Conservation (phyloP, 352 stramenopile species). For the Peronosclerospora sorghi region DNA sequence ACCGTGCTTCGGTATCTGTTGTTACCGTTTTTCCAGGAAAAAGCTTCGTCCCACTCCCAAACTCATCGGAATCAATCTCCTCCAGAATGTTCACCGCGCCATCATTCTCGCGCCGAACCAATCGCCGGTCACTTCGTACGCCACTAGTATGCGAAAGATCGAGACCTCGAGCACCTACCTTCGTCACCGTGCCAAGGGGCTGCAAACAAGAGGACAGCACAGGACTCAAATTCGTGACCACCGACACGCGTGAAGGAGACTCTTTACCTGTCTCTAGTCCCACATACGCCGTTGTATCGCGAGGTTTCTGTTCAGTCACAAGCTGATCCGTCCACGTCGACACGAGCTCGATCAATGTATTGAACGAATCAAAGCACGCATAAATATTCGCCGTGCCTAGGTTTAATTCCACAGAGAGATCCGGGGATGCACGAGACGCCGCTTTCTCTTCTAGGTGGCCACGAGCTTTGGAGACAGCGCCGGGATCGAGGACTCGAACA, state of each 20-base stretch:
- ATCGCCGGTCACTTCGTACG: constrained; percentile 16
- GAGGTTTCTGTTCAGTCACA: constrained; percentile 44
- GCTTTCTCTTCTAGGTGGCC: constrained; percentile 22
- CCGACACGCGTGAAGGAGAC: constrained; percentile 48
- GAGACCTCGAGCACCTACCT: constrained; percentile 2
- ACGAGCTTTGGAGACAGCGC: constrained; percentile 13
- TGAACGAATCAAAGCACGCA: constrained; percentile 85
- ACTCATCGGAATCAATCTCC: constrained; percentile 74
- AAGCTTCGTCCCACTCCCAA: constrained; percentile 48
- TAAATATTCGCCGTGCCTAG: constrained; percentile 82
- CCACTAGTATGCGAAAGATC: constrained; percentile 19
- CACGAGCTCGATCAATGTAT: constrained; percentile 66
- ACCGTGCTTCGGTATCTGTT: constrained; percentile 74
- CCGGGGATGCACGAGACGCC: constrained; percentile 37
- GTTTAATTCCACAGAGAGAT: constrained; percentile 74
- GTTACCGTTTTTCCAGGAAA: constrained; percentile 47
- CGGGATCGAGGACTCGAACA: constrained; percentile 48
- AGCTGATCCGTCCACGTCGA: constrained; percentile 65
- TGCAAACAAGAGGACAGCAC: constrained; percentile 14
- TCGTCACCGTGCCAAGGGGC: constrained; percentile 12
- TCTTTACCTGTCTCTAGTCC: constrained; percentile 41
- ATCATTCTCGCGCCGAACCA: constrained; percentile 7
- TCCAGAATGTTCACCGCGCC: constrained; percentile 42
- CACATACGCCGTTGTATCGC: constrained; percentile 70
- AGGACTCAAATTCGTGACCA: constrained; percentile 61